A percentile compares a stretch with the other conserved stretches of the same genome.
phyloP scores from a whole-genome alignment of 768 basidiomycete species.

The Lactarius pseudohatsudake region DNA sequence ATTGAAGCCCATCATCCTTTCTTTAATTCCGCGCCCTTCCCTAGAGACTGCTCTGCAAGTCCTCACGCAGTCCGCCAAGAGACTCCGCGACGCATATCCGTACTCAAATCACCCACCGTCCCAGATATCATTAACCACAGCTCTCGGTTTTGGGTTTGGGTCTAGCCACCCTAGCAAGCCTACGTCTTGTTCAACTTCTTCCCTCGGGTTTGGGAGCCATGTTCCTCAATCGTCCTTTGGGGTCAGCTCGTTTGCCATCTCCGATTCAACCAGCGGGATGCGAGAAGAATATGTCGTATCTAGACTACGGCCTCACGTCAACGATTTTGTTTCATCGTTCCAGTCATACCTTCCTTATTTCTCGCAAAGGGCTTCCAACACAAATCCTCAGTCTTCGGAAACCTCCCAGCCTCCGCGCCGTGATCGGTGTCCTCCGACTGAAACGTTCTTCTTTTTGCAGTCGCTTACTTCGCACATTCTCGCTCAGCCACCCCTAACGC shows the following conservation, averaged over 20 bases:
- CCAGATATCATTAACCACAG: conserved; percentile 35
- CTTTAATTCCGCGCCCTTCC: conserved; percentile 82
- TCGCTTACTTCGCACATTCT: conserved; percentile 66
- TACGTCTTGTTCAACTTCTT: conserved; percentile 17
- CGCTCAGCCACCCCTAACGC: conserved; percentile 65
- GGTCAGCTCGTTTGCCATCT: conserved; percentile 16
- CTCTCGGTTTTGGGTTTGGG: conserved; percentile 38
- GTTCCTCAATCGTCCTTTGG: conserved; percentile 28
- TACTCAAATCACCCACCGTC: conserved; percentile 58
- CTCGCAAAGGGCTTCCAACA: conserved; percentile 46
- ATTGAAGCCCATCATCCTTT: conserved; percentile 68
- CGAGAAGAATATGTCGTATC: conserved; percentile 78
- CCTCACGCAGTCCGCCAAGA: conserved; percentile 64
- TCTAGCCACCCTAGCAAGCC: conserved; percentile 28
- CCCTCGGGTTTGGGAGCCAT: conserved; percentile 33
- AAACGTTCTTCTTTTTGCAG: conserved; percentile 71
- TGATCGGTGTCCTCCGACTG: conserved; percentile 68
- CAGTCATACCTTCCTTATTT: conserved; percentile 87
- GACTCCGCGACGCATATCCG: conserved; percentile 78
- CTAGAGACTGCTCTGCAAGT: conserved; percentile 72
- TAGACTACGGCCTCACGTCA: conserved; percentile 69
- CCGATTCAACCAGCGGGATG: conserved; percentile 49
- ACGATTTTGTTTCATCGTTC: conserved; percentile 74
- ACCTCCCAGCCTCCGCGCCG: conserved; percentile 52
- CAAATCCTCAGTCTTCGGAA: conserved; percentile 31